These are phyloP conservation scores for Wickerhamiella slavikovae DNA, from an alignment of 805 yeast genomes.

Conservation along the genomic window DNA sequence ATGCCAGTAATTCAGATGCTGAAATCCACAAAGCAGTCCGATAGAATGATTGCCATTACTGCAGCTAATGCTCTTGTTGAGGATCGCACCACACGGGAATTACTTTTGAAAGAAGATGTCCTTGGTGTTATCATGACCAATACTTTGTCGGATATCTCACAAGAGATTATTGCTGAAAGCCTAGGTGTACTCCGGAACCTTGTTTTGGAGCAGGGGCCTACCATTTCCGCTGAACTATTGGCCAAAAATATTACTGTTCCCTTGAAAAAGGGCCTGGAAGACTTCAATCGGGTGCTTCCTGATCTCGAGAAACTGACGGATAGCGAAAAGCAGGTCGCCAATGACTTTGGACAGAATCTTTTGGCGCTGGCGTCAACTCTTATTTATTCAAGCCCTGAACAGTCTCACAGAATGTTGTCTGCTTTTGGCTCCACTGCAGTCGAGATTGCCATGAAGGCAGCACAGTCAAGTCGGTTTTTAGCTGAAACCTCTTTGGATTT, in stretches of 20 bases:
- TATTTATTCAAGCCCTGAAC: conserved; percentile 1
- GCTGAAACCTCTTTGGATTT: neutral
- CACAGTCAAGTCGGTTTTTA: neutral
- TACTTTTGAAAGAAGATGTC: conserved; percentile 51
- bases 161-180: conserved; percentile 61
- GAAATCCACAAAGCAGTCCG: conserved; percentile 41
- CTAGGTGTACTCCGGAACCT: conserved; percentile 66
- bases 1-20: conserved; percentile 49
- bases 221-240: conserved; percentile 60
- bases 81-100: conserved; percentile 38
- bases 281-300: conserved; percentile 19
- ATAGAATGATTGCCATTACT: conserved; percentile 55
- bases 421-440: neutral
- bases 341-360: conserved; percentile 54
- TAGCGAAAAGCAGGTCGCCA: conserved; percentile 16
- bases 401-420: neutral
- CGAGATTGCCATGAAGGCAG: no score
- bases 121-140: conserved; percentile 43
- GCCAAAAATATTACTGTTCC: conserved; percentile 38
- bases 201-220: conserved; percentile 69
- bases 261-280: conserved; percentile 21
- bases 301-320: conserved; percentile 12
- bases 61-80: conserved; percentile 55
- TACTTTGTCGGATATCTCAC: conserved; percentile 41
- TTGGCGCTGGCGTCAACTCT: conserved; percentile 48